phyloP scores from a whole-genome alignment of 2,329 filamentous ascomycete species.

The Pseudogymnoascus sp. region DNA sequence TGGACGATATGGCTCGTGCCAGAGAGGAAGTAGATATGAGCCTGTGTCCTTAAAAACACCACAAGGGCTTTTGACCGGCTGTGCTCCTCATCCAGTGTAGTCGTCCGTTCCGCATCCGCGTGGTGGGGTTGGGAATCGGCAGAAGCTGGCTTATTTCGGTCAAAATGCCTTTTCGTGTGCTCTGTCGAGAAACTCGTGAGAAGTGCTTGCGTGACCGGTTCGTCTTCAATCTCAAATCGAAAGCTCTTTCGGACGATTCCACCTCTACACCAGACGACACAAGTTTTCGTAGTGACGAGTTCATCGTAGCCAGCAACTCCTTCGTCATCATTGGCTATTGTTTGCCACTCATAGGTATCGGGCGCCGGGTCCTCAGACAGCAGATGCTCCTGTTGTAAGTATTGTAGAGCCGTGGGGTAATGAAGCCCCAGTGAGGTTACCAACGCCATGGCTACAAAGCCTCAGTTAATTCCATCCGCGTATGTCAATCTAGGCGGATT shows the following conservation, averaged over 20 bases:
- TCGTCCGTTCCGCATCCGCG: constrained; percentile 20
- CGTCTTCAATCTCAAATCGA: constrained; percentile 78
- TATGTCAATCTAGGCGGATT: not conserved
- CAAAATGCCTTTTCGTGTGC: not conserved
- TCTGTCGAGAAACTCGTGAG: constrained; percentile 64
- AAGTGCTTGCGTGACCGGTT: constrained; percentile 77
- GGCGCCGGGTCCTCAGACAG: constrained; percentile 60
- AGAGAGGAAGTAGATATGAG: constrained; percentile 84
- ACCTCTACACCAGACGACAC: constrained; percentile 84
- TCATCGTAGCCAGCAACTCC: constrained; percentile 26
- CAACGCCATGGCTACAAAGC: constrained; percentile 63
- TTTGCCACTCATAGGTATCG: constrained; percentile 70
- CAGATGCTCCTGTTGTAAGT: constrained; percentile 74
- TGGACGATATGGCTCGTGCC: constrained; percentile 85
- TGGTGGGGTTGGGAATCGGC: constrained; percentile 15
- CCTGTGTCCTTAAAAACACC: constrained; percentile 85
- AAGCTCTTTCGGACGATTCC: constrained; percentile 79
- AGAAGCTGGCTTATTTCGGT: not conserved
- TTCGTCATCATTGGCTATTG: constrained; percentile 41
- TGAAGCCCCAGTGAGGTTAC: constrained; percentile 88
- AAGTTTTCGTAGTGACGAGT: constrained; percentile 54
- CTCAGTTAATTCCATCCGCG: not conserved
- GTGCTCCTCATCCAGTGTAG: constrained; percentile 22
- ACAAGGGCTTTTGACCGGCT: constrained; percentile 62
- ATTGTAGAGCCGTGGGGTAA: constrained; percentile 73